A percentile compares a stretch with the other conserved stretches of the same genome.
phyloP scores from a whole-genome alignment of 805 yeast species.

The Gaillardinia entomophila region DNA sequence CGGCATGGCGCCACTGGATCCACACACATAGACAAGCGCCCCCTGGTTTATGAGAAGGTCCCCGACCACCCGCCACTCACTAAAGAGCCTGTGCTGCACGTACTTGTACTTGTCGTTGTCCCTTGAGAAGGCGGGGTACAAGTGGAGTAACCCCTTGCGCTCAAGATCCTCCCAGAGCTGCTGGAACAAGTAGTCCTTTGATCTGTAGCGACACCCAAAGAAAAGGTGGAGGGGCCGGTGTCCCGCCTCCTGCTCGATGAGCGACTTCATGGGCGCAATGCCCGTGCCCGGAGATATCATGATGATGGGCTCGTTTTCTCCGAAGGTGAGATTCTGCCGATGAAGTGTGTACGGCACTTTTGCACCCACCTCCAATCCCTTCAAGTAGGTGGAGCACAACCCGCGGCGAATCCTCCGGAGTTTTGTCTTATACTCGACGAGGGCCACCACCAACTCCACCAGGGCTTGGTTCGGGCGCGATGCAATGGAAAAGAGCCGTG shows the following conservation, averaged over 20 bases:
- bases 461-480: conserved; percentile 39
- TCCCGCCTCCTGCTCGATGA: conserved; percentile 41
- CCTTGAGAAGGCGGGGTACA: conserved; percentile 43
- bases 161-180: conserved; percentile 43
- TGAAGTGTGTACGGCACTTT: conserved; percentile 47
- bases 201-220: conserved; percentile 65
- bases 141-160: conserved; percentile 24
- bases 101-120: conserved; percentile 45
- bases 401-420: conserved; percentile 74
- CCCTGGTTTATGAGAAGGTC: conserved; percentile 46
- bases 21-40: conserved; percentile 80
- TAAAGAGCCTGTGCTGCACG: conserved; percentile 71
- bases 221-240: conserved; percentile 47
- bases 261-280: conserved; percentile 81
- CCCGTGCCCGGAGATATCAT: conserved; percentile 95
- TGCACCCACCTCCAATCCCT: conserved; percentile 43
- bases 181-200: conserved; percentile 65
- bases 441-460: conserved; percentile 71
- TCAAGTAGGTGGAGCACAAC: conserved; percentile 74
- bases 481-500: conserved; percentile 82
- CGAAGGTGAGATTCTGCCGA: conserved; percentile 37
- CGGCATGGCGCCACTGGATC: conserved; percentile 94
- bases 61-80: conserved; percentile 42
- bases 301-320: conserved; percentile 41
- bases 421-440: conserved; percentile 82